These are phyloP conservation scores for Vitis rotundifolia DNA, from an alignment of 164 flowering plant species.

Conservation along the genomic window DNA sequence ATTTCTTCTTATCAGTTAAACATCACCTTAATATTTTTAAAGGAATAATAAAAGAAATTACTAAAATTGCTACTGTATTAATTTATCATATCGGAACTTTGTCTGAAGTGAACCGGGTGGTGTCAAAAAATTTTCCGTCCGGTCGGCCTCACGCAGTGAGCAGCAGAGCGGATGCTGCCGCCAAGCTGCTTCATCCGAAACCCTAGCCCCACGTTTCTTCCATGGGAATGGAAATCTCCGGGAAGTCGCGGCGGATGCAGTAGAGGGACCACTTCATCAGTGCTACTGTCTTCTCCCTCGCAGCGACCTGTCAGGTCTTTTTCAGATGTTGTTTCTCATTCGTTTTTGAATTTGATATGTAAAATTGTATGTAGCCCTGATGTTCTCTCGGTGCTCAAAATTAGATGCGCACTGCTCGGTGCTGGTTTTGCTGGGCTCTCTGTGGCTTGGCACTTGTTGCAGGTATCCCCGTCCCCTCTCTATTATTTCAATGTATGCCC, in stretches of 20 bases:
- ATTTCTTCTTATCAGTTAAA: too few species aligned
- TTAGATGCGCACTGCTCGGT: slow-evolving; percentile 87
- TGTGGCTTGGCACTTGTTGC: slow-evolving; percentile 80
- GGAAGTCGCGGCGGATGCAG: background rate
- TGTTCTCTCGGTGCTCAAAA: too few species aligned
- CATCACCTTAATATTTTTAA: too few species aligned
- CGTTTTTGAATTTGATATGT: too few species aligned
- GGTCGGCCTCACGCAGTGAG: background rate
- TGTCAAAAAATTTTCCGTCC: background rate
- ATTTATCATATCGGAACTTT: too few species aligned
- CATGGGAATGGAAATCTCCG: background rate
- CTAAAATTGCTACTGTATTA: too few species aligned
- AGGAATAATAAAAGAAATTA: too few species aligned
- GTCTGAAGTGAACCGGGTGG: too few species aligned
- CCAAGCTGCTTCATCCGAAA: slow-evolving; percentile 2
- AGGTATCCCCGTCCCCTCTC: slow-evolving; percentile 33
- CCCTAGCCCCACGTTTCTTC: slow-evolving; percentile 2
- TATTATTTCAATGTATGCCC: background rate
- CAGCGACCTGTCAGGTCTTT: slow-evolving; percentile 19
- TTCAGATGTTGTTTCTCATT: too few species aligned
- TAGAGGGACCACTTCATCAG: background rate
- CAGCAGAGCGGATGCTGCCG: background rate
- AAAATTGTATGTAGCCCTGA: too few species aligned
- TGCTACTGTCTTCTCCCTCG: slow-evolving; percentile 7
- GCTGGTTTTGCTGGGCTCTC: slow-evolving; percentile 98